These are phyloP conservation scores for Termitomyces sp. DNA, from an alignment of 768 basidiomycete species.

Conservation along the genomic window DNA sequence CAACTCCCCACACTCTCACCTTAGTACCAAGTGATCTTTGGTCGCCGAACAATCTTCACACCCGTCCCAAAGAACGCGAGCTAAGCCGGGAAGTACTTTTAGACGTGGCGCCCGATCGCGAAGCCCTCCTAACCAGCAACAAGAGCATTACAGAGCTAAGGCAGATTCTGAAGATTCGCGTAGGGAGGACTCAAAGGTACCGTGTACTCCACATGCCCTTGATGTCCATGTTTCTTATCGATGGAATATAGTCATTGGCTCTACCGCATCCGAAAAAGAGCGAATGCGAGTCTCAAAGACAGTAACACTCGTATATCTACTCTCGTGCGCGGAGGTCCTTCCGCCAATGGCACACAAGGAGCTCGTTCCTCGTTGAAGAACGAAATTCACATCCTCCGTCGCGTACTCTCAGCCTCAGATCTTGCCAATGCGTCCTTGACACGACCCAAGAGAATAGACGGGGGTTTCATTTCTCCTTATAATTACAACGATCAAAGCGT, in stretches of 20 bases:
- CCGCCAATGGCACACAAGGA: constrained; percentile 4
- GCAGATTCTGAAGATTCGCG: constrained; percentile 29
- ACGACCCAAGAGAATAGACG: neutral
- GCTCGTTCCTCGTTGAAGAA: constrained; percentile 6
- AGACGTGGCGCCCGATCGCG: constrained; percentile 35
- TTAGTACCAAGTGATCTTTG: constrained; percentile 16
- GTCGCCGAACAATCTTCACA: constrained; percentile 7
- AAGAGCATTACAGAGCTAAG: constrained; percentile 29
- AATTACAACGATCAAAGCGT: constrained; percentile 12
- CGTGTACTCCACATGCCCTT: neutral
- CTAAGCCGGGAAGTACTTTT: constrained; percentile 27
- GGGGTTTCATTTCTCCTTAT: neutral
- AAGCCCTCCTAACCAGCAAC: constrained; percentile 26
- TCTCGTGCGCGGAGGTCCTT: constrained; percentile 17
- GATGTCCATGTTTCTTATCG: no score
- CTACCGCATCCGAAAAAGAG: constrained; percentile 22
- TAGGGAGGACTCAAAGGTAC: constrained; percentile 21
- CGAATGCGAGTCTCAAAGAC: constrained; percentile 24
- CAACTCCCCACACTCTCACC: constrained; percentile 20
- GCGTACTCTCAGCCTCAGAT: constrained; percentile 27
- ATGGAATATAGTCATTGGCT: constrained; percentile 32
- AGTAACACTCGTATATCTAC: constrained; percentile 27
- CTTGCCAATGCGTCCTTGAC: constrained; percentile 11
- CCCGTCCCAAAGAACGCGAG: constrained; percentile 25
- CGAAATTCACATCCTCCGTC: constrained; percentile 21